These are phyloP conservation scores for Ogataea polymorpha DNA, from an alignment of 805 yeast species.

Conservation along the genomic window DNA sequence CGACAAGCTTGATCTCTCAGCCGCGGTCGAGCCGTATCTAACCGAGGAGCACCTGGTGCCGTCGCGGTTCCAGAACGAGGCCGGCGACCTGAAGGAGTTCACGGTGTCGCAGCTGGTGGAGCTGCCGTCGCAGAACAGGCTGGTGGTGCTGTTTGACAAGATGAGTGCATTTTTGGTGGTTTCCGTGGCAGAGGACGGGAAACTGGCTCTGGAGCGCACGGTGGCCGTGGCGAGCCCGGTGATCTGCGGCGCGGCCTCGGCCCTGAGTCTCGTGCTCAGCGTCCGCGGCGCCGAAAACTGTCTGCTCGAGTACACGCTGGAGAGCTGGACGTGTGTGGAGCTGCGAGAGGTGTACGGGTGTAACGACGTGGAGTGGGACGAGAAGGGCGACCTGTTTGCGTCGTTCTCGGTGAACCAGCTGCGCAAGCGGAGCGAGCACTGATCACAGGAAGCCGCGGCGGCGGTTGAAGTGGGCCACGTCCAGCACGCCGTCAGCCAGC, in stretches of 20 bases:
- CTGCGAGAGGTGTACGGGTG: conserved; percentile 32
- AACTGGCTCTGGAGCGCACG: conserved; percentile 33
- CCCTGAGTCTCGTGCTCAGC: conserved; percentile 25
- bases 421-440: conserved; percentile 67
- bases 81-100: conserved; percentile 45
- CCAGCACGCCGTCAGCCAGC: conserved; percentile 28
- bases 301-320: conserved; percentile 25
- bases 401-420: conserved; percentile 50
- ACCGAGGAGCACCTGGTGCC: conserved; percentile 62
- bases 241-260: conserved; percentile 26
- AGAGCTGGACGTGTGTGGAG: conserved; percentile 20
- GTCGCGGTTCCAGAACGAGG: conserved; percentile 56
- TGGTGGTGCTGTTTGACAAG: conserved; percentile 48
- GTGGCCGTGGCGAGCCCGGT: conserved; percentile 28
- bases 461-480: conserved; percentile 22
- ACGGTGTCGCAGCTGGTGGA: conserved; percentile 41
- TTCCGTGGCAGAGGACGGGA: conserved; percentile 29
- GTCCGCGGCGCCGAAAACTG: conserved; percentile 22
- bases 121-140: conserved; percentile 26
- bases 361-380: conserved; percentile 35
- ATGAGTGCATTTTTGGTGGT: conserved; percentile 42
- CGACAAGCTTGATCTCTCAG: conserved; percentile 35
- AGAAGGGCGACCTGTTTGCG: conserved; percentile 44
- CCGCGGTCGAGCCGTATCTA: conserved; percentile 44
- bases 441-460: conserved; percentile 27